Conservation (phyloP, 2,329 filamentous ascomycete genomes). For the Cryphonectria japonica region DNA sequence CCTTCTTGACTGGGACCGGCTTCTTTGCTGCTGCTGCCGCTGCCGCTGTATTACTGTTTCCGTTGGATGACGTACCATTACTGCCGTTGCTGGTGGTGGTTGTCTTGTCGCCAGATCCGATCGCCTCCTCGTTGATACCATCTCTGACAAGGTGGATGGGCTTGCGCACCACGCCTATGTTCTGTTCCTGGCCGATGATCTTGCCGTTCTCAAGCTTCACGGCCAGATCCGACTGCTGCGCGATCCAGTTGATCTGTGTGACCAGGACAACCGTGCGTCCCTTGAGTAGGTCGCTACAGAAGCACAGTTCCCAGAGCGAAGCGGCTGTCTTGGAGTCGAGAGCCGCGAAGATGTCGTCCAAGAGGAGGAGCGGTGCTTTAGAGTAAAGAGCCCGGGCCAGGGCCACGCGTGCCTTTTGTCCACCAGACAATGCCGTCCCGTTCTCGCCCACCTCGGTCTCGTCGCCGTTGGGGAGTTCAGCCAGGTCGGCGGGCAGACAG, state of each 20-base stretch:
- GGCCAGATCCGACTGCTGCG: slow-evolving; percentile 53
- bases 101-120: slow-evolving; percentile 15
- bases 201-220: slow-evolving; percentile 52
- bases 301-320: slow-evolving; percentile 59
- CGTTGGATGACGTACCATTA: slow-evolving; percentile 32
- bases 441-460: slow-evolving; percentile 58
- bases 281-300: slow-evolving; percentile 57
- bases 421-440: slow-evolving; percentile 59
- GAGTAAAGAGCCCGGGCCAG: slow-evolving; percentile 62
- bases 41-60: slow-evolving; percentile 33
- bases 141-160: slow-evolving; percentile 49
- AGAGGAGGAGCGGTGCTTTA: slow-evolving; percentile 55
- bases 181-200: slow-evolving; percentile 46
- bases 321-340: slow-evolving; percentile 62
- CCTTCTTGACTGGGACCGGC: slow-evolving; percentile 42
- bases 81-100: slow-evolving; percentile 20
- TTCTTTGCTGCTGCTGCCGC: slow-evolving; percentile 42
- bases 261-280: slow-evolving; percentile 61
- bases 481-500: slow-evolving; percentile 54
- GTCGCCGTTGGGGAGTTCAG: slow-evolving; percentile 54
- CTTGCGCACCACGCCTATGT: slow-evolving; percentile 50
- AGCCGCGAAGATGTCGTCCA: slow-evolving; percentile 64
- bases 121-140: slow-evolving; percentile 35
- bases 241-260: slow-evolving; percentile 59
- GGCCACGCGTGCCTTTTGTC: slow-evolving; percentile 60